Conservation (phyloP, 805 yeast genomes). For the Zygotorulaspora chibaensis region DNA sequence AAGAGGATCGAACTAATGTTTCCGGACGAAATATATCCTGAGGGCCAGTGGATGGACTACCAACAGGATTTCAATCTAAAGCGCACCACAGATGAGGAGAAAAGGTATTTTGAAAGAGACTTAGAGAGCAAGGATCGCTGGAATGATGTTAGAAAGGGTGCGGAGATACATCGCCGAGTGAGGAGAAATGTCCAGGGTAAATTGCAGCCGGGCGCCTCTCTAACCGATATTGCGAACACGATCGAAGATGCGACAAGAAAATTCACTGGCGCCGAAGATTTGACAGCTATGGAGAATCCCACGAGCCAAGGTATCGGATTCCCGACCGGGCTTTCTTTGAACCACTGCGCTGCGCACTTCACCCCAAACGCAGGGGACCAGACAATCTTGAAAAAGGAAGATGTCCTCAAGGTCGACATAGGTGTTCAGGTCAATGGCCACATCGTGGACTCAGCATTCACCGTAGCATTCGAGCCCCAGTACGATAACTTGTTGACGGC, state of each 20-base stretch:
- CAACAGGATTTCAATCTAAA: conserved; percentile 55
- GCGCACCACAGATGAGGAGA: conserved; percentile 83
- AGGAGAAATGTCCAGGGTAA: conserved; percentile 70
- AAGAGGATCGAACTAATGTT: conserved; percentile 63
- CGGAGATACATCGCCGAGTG: conserved; percentile 92
- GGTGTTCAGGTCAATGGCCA: conserved; percentile 96
- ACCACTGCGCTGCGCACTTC: conserved; percentile 95
- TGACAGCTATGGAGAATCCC: conserved; percentile 41
- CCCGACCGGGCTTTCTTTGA: conserved; percentile 95
- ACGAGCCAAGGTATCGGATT: conserved; percentile 84
- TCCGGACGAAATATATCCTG: conserved; percentile 74
- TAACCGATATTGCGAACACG: conserved; percentile 83
- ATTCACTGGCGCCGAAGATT: conserved; percentile 59
- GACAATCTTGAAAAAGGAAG: conserved; percentile 73
- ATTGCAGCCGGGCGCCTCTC: conserved; percentile 87
- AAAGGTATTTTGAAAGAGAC: conserved; percentile 64
- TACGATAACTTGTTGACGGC: conserved; percentile 80
- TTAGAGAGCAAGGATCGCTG: conserved; percentile 51
- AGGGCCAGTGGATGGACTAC: conserved; percentile 83
- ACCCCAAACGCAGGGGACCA: conserved; percentile 96
- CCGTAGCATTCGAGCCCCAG: conserved; percentile 78
- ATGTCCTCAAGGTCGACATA: conserved; percentile 93
- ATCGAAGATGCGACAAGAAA: conserved; percentile 82
- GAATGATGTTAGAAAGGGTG: conserved; percentile 92
- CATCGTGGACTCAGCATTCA: conserved; percentile 93